Base-by-base conservation (phyloP, 225 moss, liverwort and hornwort genomes). In the Bryoerythrophyllum caledonicum region DNA sequence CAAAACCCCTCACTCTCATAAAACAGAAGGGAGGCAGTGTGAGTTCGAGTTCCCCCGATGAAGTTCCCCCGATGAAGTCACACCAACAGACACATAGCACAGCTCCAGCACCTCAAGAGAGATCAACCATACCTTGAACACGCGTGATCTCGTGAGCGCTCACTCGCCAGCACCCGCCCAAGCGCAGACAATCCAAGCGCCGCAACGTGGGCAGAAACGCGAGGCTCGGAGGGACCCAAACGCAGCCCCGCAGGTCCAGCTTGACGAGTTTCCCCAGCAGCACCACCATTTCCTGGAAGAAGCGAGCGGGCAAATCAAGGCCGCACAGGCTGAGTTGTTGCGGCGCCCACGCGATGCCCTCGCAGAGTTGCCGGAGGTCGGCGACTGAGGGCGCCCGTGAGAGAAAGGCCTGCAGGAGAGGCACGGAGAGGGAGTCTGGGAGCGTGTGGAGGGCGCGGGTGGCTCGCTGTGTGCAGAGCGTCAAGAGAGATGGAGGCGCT, bases 211-310 rank as follows among this genome's bases (percentile, higher is more conserved):
- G 75, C 68, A 92, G 84, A 56, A 86, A 92, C 48, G 32, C 16
- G 63, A 92, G 86, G 27, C 73, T 81, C 26, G 74, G 58, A 5
- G 32, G 32, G 38, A 92, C 86, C 90, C 86, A 90, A 2, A 65
- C 64, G 43, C 92, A 92, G 57, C 84, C 82, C 66, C 86, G 78
- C 68, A 92, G 70, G 77, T 92, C 86, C 63, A 92, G 85, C 38
- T 73, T 79, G 2, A 83, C 74, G 40, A 92, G 81, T 64, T 81
- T 74, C 12, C 70, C 34, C 64, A 87, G 60, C 15, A 59, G 2
- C 11, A 83, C 35, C 48, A 82, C 57, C 23, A 73, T 71, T 55
- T n/a, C n/a, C n/a, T 78, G 80, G 57, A 82, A 34, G 34, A 38
- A 38, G 8, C 38, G 38, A 38, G 38, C 38, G 38, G 38, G 38